These are phyloP conservation scores for Baeospora myosura DNA, from an alignment of 1,284 basidiomycete genomes.

Conservation along the genomic window DNA sequence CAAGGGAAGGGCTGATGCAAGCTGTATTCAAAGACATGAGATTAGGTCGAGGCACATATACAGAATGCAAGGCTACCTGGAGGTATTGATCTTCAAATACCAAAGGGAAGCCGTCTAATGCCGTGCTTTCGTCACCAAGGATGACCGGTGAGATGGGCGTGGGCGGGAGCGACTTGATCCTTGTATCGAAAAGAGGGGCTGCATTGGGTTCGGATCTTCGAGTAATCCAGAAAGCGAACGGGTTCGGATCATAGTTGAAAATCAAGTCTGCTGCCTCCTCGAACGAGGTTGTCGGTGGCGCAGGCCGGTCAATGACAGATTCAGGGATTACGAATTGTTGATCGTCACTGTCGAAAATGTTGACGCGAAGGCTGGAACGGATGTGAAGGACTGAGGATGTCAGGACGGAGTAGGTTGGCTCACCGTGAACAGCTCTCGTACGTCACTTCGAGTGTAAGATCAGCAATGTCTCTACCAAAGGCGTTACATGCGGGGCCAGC, in stretches of 20 bases:
- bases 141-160: slow-evolving; percentile 46
- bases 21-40: slow-evolving; percentile 26
- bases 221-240: slow-evolving; percentile 77
- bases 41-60: not conserved
- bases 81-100: slow-evolving; percentile 65
- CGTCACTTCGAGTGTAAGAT: slow-evolving; percentile 59
- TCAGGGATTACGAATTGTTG: slow-evolving; percentile 66
- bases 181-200: slow-evolving; percentile 68
- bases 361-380: slow-evolving; percentile 59
- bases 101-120: slow-evolving; percentile 52
- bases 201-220: slow-evolving; percentile 51
- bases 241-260: slow-evolving; percentile 60
- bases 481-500: slow-evolving; percentile 62
- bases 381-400: not conserved
- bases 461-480: slow-evolving; percentile 59
- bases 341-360: slow-evolving; percentile 62
- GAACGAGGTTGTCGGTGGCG: slow-evolving; percentile 26
- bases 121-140: slow-evolving; percentile 39
- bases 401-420: slow-evolving; percentile 9
- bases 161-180: slow-evolving; percentile 45
- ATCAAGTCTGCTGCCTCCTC: slow-evolving; percentile 43
- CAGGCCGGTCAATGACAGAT: slow-evolving; percentile 45
- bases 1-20: slow-evolving; percentile 56
- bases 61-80: slow-evolving; percentile 19
- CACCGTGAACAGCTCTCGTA: slow-evolving; percentile 56